These are phyloP conservation scores for Pseudopyrenochaeta lycopersici DNA, from an alignment of 2,329 filamentous ascomycete genomes.

Conservation along the genomic window DNA sequence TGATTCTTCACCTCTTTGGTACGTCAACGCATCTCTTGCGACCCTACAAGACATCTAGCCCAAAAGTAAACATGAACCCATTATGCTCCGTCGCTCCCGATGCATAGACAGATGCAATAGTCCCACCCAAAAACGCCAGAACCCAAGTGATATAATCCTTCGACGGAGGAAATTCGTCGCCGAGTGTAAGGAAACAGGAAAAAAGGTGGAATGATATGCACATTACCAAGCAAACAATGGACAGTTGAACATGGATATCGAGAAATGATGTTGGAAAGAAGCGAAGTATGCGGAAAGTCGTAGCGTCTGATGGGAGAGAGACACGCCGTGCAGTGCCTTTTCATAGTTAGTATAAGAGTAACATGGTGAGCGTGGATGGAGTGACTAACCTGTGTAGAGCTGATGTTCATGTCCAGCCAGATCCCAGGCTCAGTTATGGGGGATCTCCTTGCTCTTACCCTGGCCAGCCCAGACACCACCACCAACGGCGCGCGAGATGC, in stretches of 20 bases:
- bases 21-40: not conserved
- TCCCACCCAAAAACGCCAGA: slow-evolving; percentile 7
- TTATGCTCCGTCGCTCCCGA: slow-evolving; percentile 18
- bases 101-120: slow-evolving; percentile 13
- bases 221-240: slow-evolving; percentile 20
- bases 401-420: slow-evolving; percentile 6
- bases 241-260: slow-evolving; percentile 28
- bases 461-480: slow-evolving; percentile 56
- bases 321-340: slow-evolving; percentile 5
- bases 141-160: slow-evolving; percentile 6
- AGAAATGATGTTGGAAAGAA: slow-evolving; percentile 20
- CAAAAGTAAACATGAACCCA: slow-evolving; percentile 7
- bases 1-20: slow-evolving; percentile 7
- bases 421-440: slow-evolving; percentile 27
- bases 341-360: not conserved
- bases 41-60: not conserved
- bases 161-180: slow-evolving; percentile 6
- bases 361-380: not conserved
- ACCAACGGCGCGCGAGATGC: slow-evolving; percentile 59
- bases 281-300: slow-evolving; percentile 22
- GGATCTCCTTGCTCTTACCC: slow-evolving; percentile 48
- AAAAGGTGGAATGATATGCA: slow-evolving; percentile 15
- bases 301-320: slow-evolving; percentile 5
- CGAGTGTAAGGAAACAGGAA: slow-evolving; percentile 2
- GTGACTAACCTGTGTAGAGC: slow-evolving; percentile 10